Conservation (phyloP, 768 basidiomycete genomes). For the Lentinula sp. region DNA sequence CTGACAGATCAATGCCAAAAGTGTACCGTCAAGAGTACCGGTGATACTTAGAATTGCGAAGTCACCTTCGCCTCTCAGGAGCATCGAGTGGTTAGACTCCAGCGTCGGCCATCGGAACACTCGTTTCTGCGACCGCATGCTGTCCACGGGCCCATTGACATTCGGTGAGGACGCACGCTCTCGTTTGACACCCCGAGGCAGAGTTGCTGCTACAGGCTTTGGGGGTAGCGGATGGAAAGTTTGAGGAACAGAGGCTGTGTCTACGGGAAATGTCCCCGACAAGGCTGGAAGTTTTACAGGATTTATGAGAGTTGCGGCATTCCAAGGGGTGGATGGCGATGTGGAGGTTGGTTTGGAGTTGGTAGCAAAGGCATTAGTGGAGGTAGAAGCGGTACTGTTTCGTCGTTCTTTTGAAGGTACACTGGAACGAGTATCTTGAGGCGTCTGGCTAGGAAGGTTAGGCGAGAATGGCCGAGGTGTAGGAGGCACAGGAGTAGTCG, state of each 20-base stretch:
- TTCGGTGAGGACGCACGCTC: slow-evolving; percentile 15
- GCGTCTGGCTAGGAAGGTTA: background rate
- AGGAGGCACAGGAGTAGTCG: background rate
- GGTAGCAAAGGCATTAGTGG: background rate
- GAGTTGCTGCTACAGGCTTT: slow-evolving; percentile 17
- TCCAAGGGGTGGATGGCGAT: background rate
- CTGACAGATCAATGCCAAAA: slow-evolving; percentile 56
- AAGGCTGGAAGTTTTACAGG: background rate
- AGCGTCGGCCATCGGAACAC: slow-evolving; percentile 43
- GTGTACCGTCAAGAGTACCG: slow-evolving; percentile 48
- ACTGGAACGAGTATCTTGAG: background rate
- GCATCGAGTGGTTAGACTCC: slow-evolving; percentile 26
- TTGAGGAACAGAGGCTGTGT: background rate
- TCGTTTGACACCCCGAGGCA: slow-evolving; percentile 31
- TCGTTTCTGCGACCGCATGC: slow-evolving; percentile 26
- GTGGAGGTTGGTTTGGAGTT: background rate
- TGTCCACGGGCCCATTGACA: slow-evolving; percentile 12
- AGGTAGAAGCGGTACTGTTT: background rate
- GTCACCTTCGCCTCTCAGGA: slow-evolving; percentile 40
- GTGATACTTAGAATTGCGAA: slow-evolving; percentile 40
- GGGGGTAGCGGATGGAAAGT: slow-evolving; percentile 24
- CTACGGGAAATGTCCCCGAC: background rate
- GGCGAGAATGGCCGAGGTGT: background rate
- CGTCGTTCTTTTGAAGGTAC: background rate
- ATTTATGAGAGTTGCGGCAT: background rate